These are phyloP conservation scores for Pseudogymnoascus verrucosus DNA, from an alignment of 2,329 filamentous ascomycete species.

Conservation along the genomic window DNA sequence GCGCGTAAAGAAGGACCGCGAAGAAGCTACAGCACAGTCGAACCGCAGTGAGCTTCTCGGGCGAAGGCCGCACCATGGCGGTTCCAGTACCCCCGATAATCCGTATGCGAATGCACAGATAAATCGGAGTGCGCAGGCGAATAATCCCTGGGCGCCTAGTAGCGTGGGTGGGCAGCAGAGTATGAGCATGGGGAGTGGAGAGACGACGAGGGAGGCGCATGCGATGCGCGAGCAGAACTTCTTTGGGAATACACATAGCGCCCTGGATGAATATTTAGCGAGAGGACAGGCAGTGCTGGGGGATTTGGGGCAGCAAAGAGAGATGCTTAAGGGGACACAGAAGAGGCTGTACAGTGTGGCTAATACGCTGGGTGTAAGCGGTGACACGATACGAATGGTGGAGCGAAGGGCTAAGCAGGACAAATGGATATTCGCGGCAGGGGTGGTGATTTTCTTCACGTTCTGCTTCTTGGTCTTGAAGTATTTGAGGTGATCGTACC, in stretches of 20 bases:
- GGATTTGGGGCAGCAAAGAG: conserved; percentile 80
- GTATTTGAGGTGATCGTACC: conserved; percentile 54
- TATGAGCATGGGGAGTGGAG: conserved; percentile 44
- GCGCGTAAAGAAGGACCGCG: conserved; percentile 64
- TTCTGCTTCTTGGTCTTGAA: conserved; percentile 92
- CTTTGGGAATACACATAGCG: conserved; percentile 70
- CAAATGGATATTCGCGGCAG: conserved; percentile 94
- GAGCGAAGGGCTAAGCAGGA: conserved; percentile 87
- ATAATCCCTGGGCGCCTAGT: conserved; percentile 24
- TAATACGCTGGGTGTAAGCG: conserved; percentile 86
- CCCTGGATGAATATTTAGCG: conserved; percentile 90
- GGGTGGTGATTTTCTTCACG: conserved; percentile 75
- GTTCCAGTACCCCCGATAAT: conserved; percentile 77
- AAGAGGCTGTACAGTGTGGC: conserved; percentile 83
- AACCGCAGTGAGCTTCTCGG: conserved; percentile 79
- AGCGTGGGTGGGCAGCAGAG: conserved; percentile 21
- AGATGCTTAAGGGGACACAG: conserved; percentile 93
- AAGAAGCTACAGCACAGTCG: conserved; percentile 58
- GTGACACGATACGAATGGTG: conserved; percentile 95
- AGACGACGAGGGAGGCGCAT: conserved; percentile 68
- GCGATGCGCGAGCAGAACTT: conserved; percentile 86
- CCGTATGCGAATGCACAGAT: conserved; percentile 63
- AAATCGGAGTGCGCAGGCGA: conserved; percentile 13
- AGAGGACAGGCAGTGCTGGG: conserved; percentile 82
- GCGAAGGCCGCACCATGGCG: conserved; percentile 71